Conservation (phyloP, 129 eudicot species). For the Escallonia herrerae region DNA sequence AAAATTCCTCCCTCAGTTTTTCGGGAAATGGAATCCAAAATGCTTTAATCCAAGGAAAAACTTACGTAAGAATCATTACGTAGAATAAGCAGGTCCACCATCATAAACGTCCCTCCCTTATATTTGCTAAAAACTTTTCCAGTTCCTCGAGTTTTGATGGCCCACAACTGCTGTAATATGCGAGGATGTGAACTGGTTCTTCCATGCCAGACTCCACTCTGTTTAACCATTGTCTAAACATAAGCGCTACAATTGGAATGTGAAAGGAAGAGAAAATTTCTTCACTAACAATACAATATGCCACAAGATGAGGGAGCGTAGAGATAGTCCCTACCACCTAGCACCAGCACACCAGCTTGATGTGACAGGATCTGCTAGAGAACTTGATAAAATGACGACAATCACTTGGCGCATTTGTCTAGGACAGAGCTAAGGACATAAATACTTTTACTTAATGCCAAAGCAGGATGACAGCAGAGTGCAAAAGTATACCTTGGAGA, state of each 20-base stretch:
- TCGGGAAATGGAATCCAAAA: background rate
- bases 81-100: conserved; percentile 94
- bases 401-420: background rate
- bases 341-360: background rate
- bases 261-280: background rate
- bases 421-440: background rate
- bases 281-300: background rate
- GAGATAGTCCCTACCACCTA: background rate
- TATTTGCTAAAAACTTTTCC: conserved; percentile 60
- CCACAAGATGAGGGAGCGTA: no score
- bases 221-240: conserved; percentile 13
- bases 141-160: conserved; percentile 51
- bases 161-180: conserved; percentile 91
- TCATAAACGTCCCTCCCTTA: conserved; percentile 91
- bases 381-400: background rate
- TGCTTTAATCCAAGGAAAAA: background rate
- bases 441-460: background rate
- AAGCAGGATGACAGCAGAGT: background rate
- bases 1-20: background rate
- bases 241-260: background rate
- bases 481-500: conserved; percentile 36
- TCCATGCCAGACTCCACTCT: conserved; percentile 64
- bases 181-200: conserved; percentile 96
- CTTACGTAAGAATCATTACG: conserved; percentile 28
- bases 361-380: background rate